phyloP scores from a whole-genome alignment of 345 rosid species.

The Syzygium aqueum region DNA sequence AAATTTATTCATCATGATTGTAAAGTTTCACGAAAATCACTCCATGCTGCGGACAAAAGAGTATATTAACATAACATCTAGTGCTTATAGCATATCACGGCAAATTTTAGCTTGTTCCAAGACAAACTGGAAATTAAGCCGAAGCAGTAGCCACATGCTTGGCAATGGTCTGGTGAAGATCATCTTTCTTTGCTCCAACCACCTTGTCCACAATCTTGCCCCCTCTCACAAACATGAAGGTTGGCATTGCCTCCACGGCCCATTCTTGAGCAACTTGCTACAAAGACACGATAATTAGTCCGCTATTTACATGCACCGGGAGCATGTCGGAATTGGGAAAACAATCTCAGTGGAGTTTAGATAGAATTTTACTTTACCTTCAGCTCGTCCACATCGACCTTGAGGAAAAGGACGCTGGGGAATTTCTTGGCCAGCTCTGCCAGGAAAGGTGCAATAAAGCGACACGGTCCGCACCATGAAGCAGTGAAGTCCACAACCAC shows the following conservation, averaged over 20 bases:
- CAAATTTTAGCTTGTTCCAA: neutral
- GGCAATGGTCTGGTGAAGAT: neutral
- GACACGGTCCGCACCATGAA: conserved; percentile 4
- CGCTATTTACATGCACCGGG: neutral
- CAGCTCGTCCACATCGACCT: conserved; percentile 7
- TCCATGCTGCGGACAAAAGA: neutral
- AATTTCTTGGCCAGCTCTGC: conserved; percentile 2
- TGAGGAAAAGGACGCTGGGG: neutral
- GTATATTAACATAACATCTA: neutral
- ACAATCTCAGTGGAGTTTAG: neutral
- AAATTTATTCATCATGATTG: neutral
- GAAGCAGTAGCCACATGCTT: neutral
- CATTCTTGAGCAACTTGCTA: conserved; percentile 4
- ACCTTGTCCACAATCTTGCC: conserved; percentile 9
- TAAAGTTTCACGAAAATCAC: neutral
- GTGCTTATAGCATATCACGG: neutral
- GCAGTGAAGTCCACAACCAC: conserved; percentile 7
- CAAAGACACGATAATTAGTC: neutral
- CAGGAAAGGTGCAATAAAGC: neutral
- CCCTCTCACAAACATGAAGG: neutral
- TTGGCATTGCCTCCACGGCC: conserved; percentile 8
- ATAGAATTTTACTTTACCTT: neutral
- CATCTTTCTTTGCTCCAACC: neutral
- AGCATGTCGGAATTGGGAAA: neutral
- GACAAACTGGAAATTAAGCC: neutral